A percentile compares a stretch with the other conserved stretches of the same genome.
phyloP scores from a whole-genome alignment of 148 eudicot species.

The Pharnaceum exiguum region DNA sequence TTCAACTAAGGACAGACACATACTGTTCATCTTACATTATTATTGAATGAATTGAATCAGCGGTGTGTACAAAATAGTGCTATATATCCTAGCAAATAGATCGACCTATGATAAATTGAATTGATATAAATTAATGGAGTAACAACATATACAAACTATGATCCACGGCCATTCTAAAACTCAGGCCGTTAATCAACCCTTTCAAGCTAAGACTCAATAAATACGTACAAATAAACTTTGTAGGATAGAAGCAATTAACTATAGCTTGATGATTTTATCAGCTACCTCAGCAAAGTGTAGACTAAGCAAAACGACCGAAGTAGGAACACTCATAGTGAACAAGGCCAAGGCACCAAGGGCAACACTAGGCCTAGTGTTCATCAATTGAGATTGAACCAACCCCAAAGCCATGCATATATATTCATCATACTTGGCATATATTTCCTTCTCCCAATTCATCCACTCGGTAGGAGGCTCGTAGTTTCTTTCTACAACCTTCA shows the following conservation, averaged over 20 bases:
- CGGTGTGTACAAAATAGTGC: no score
- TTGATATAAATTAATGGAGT: neutral
- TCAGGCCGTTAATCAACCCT: slow-evolving; percentile 12
- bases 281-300: slow-evolving; percentile 5
- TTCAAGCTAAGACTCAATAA: neutral
- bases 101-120: no score
- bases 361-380: slow-evolving; percentile 39
- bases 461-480: slow-evolving; percentile 41
- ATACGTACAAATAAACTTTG: neutral
- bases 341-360: slow-evolving; percentile 32
- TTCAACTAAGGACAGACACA: no score
- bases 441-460: slow-evolving; percentile 55
- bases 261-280: neutral
- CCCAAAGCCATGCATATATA: slow-evolving; percentile 31
- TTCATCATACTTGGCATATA: slow-evolving; percentile 31
- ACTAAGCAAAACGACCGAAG: slow-evolving; percentile 27
- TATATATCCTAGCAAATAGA: no score
- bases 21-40: no score
- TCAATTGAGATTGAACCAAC: slow-evolving; percentile 31
- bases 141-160: neutral
- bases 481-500: slow-evolving; percentile 33
- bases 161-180: slow-evolving; percentile 8
- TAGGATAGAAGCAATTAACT: neutral
- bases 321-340: slow-evolving; percentile 31
- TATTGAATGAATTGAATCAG: no score